Base-by-base conservation (phyloP, 805 yeast genomes). In the Candida sakaeoensis region DNA sequence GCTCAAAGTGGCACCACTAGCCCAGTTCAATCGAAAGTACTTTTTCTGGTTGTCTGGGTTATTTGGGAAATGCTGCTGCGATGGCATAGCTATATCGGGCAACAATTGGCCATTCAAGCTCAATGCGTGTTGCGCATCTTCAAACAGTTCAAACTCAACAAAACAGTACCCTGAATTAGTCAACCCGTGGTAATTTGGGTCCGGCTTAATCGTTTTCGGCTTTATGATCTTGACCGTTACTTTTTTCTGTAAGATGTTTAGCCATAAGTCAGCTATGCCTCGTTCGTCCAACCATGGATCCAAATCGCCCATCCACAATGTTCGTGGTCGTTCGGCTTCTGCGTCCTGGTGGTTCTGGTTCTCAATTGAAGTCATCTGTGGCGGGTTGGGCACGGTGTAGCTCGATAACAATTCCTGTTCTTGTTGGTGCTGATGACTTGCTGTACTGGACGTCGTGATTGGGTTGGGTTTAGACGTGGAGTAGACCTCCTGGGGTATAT, bases 291-390 rank as follows among this genome's bases (percentile, higher is more conserved):
- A 76, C 77, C 83, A 77, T 1, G 91, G 87, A 54, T 85, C 91
- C 48, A 85, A 65, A 58, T 85, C 93, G 8, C 95, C 95, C 95
- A 85, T 85, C 95, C 95, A 85, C 23, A 85, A 63, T 1, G 95
- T 85, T 44, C 83, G 71, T 18, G 95, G 88, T 12, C 75, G 70
- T n/a, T 55, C 60, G 2, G 48, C 39, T 13, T 50, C 49, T 6
- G 27, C 39, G 26, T 57, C 57, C 37, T 62, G 61, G 44, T 63
- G 66, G 9, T n/a, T n/a, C n/a, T 21, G 24, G 9, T 21, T 21
- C 43, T 61, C 63, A 3, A 71, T 63, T 3, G 67, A 55, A 5
- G 63, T 46, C n/a, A n/a, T n/a, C n/a, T n/a, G n/a, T 2, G 74
- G 74, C 1, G 74, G 74, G 23, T 61, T 58, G 22, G 74, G 74